Conservation (phyloP, 177 flowering plant species). For the Vitis hybrid region DNA sequence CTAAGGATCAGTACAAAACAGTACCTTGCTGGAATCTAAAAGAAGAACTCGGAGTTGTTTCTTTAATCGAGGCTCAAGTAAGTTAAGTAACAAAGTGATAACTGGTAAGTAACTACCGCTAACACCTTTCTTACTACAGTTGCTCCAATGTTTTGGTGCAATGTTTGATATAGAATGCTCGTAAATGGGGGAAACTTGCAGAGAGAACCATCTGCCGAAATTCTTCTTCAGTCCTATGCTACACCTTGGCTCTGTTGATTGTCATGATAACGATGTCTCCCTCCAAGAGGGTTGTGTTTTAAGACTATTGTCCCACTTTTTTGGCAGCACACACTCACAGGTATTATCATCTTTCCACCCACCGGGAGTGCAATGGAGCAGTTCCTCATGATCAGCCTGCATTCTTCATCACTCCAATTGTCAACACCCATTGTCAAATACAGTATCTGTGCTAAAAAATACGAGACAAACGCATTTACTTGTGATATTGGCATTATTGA, state of each 20-base stretch:
- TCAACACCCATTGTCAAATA: slow-evolving; percentile 59
- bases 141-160: slow-evolving; percentile 3
- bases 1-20: too few relatives aligned
- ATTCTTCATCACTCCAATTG: slow-evolving; percentile 76
- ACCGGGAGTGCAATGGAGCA: slow-evolving; percentile 60
- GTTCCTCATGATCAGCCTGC: slow-evolving; percentile 60
- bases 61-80: too few relatives aligned
- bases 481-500: too few relatives aligned
- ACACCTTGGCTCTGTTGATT: slow-evolving; percentile 64
- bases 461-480: too few relatives aligned
- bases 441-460: too few relatives aligned
- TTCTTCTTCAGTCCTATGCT: slow-evolving; percentile 65
- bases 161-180: slow-evolving; percentile 51
- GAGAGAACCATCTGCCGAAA: slow-evolving; percentile 53
- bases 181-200: slow-evolving; percentile 54
- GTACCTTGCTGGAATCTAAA: too few relatives aligned
- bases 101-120: not conserved
- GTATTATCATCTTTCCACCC: slow-evolving; percentile 73
- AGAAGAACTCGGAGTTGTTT: too few relatives aligned
- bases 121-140: too few relatives aligned
- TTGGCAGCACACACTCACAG: slow-evolving; percentile 74
- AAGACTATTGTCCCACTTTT: slow-evolving; percentile 50
- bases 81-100: too few relatives aligned
- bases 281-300: slow-evolving; percentile 66
- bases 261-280: slow-evolving; percentile 82